Base-by-base conservation (phyloP, 108 stramenopile genomes). In the Cyclotella cryptica region DNA sequence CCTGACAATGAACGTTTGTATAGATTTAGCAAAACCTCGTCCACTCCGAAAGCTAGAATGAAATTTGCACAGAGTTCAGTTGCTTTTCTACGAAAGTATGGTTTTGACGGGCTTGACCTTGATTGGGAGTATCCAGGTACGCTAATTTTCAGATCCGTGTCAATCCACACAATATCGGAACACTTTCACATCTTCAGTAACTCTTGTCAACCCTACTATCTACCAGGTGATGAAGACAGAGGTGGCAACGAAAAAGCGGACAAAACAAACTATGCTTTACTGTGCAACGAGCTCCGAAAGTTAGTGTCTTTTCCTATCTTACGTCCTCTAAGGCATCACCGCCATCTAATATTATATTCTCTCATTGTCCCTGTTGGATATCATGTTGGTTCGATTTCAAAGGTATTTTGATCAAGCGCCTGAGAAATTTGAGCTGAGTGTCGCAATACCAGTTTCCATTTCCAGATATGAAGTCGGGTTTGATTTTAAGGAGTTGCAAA, bases 41-140 rank as follows among this genome's bases (percentile, higher is more conserved):
- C 78, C 22, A 84, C 67, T 63, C 55, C 58, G n/a, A 79, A 68
- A 42, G 44, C 45, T 17, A 51, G 83, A 44, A 75, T 43, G 67
- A 63, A 65, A 42, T 84, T 84, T 69, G 78, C 83, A 8, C 74
- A 79, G 61, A 79, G 78, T 27, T 55, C 69, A 19, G 74, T 84
- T 17, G 73, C 72, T 30, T 84, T 84, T 53, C 66, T 79, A 40
- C 43, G 78, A 22, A 73, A 75, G 22, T 60, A 80, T 51, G 74
- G 74, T 10, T 84, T 80, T 63, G 69, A 84, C 46, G 83, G 83
- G 18, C 51, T 84, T 47, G 83, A 84, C 68, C 18, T 79, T 10
- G 83, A 84, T 65, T 84, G 83, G 83, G 83, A 84, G 41, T 84
- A 79, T 30, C 83, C 83, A 27, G 80, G 43, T 47, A 27, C 3